Evolutionary conservation across 1,284 basidiomycete species (phyloP), one percentile per base, ranked within the genome.

Genomic region (Meira miltonrushii): DNA sequence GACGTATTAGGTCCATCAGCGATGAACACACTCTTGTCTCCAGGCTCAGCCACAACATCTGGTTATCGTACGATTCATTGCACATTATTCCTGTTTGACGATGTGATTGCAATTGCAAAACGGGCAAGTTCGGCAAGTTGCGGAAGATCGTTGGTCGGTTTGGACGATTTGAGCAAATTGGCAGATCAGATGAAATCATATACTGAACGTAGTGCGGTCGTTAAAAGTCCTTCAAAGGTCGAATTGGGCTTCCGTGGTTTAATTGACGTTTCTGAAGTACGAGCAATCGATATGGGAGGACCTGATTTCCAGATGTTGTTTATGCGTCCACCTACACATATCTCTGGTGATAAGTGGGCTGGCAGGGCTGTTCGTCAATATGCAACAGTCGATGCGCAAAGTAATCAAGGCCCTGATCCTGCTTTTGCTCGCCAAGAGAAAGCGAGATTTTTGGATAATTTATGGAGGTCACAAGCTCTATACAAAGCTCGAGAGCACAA

Each of bases 21-120:
- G n/a, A 97, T 11, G 88, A 90, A 69, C 93, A 89, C 78, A 90
- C 88, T 0, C 81, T 98, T 39, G 89, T 98, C 78, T 82, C 98
- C 47, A 97, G 98, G 73, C 89, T 94, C 69, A 94, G 98, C 28
- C 84, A 96, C 74, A 86, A 98, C 62, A 88, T 87, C 55, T 96
- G 13, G 11, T 12, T 53, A 53, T 53, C 50, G 50, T n/a, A 53
- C 46, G 61, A 55, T 97, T 10, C 88, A 90, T 69, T 93, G 90
- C 78, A 90, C 89, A 0, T 81, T 99, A 39, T 90, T 98, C 78
- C 82, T 99, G 43, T 98, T 99, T 73, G 89, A 94, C 69, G 95
- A 98, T 80, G 90, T 91, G 72, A 81, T 99, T 33, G 84, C 96
- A 74, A 86, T 99, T 61, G 88, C 87, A 55, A 97, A 97, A 80